These are phyloP conservation scores for Chaetoceros muelleri DNA, from an alignment of 108 stramenopile genomes.

Conservation along the genomic window DNA sequence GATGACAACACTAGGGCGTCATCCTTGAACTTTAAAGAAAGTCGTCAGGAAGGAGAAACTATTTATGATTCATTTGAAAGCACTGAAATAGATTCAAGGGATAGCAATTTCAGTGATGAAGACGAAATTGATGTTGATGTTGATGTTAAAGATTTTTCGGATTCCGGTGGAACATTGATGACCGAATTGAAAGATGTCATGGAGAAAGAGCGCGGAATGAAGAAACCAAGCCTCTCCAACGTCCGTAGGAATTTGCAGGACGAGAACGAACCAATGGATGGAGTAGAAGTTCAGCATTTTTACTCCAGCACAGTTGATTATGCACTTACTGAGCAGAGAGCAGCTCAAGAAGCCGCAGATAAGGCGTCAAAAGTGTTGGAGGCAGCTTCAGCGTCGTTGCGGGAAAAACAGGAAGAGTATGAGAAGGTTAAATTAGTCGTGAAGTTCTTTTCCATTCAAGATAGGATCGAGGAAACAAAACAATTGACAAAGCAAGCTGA, in stretches of 20 bases:
- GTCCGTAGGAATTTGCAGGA: background rate
- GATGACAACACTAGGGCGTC: too few species aligned
- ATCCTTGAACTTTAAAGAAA: too few species aligned
- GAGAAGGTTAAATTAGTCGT: constrained; percentile 37
- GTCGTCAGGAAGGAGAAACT: too few species aligned
- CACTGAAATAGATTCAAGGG: too few species aligned
- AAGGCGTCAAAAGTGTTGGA: constrained; percentile 44
- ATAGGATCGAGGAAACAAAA: constrained; percentile 37
- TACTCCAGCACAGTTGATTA: constrained; percentile 48
- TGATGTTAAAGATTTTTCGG: too few species aligned
- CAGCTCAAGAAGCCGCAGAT: constrained; percentile 32
- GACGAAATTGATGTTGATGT: too few species aligned
- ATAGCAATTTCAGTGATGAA: too few species aligned
- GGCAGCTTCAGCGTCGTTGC: constrained; percentile 42
- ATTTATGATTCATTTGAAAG: too few species aligned
- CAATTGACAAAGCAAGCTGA: constrained; percentile 40
- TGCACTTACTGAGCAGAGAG: constrained; percentile 30
- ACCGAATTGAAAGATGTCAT: constrained; percentile 7
- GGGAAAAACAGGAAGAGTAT: constrained; percentile 54
- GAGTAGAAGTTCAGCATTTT: constrained; percentile 49
- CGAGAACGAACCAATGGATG: background rate
- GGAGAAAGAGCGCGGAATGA: constrained; percentile 6
- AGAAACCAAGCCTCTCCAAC: constrained; percentile 1
- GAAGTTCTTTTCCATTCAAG: constrained; percentile 23
- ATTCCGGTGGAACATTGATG: background rate